Base-by-base conservation (phyloP, 1,284 basidiomycete species). In the Entoloma clypeatum region DNA sequence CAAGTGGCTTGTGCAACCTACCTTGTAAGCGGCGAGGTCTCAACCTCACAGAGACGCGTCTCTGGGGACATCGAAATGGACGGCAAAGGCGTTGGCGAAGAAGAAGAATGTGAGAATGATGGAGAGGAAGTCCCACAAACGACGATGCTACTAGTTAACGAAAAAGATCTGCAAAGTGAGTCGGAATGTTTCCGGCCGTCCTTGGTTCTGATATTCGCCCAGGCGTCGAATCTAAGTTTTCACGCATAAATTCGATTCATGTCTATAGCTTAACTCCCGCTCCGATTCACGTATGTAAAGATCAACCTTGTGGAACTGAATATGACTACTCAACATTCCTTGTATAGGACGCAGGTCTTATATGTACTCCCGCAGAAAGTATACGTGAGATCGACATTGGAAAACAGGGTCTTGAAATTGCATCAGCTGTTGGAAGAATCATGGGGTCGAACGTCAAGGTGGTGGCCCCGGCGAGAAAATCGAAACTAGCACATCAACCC, bases 241-340 rank as follows among this genome's bases (percentile, higher is more conserved):
- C 55, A 1, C 67, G 64, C 18, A 52, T 84, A 17, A 55, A 69
- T 47, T 73, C 73, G 1, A 63, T 77, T 11, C 76, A 84, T 51
- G 58, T 88, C 3, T 86, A 88, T 55, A 76, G 81, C 51, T 53
- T 88, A 19, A 77, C 84, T 2, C 75, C 81, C 1, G 71, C 76
- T 1, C 70, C 68, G 5, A 56, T 86, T 30, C 66, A 62, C 31
- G 85, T 84, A 57, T 36, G 78, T 66, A 5, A 4, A 23, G 11
- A 18, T 25, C 11, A 11, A 44, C 9, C 16, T 22, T 14, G 23
- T 23, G 7, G 13, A 32, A 29, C 37, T 36, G 7, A 40, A 44
- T 22, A 18, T 7, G 44, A 16, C 30, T n/a, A 22, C 14, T 39
- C 24, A 33, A 24, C 18, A 9, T 19, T 23, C 13, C 29, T 25